Conservation (phyloP, 345 rosid species). For the Acer yangbiense region DNA sequence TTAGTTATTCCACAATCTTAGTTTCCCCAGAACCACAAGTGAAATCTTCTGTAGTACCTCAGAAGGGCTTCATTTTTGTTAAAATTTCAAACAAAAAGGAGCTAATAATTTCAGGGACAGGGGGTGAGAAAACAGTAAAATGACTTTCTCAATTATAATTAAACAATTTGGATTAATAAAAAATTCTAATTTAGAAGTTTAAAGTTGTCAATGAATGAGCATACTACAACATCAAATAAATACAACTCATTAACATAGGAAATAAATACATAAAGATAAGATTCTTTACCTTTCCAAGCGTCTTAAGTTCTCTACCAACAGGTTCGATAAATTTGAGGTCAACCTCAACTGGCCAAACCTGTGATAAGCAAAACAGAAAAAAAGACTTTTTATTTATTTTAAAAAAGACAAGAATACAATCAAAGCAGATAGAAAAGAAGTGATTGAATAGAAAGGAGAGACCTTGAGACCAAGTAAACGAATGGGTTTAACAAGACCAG, state of each 20-base stretch:
- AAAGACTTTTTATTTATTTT: background rate
- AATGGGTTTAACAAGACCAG: slow-evolving; percentile 79
- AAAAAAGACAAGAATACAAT: no score
- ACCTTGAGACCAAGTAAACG: slow-evolving; percentile 86
- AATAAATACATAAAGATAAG: background rate
- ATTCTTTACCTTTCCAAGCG: slow-evolving; percentile 72
- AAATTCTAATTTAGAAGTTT: background rate
- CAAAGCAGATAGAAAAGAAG: background rate
- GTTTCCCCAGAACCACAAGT: no score
- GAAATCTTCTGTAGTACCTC: background rate
- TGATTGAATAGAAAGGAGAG: background rate
- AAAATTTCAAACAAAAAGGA: background rate
- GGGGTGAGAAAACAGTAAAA: background rate
- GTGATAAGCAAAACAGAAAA: slow-evolving; percentile 18
- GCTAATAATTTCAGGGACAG: background rate
- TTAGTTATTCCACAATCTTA: background rate
- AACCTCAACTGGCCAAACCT: slow-evolving; percentile 93
- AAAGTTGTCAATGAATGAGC: background rate
- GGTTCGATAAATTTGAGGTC: slow-evolving; percentile 81
- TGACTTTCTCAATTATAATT: background rate
- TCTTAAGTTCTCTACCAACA: slow-evolving; percentile 70
- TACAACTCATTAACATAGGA: background rate
- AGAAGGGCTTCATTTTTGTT: background rate
- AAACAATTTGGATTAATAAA: background rate
- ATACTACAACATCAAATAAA: no score